Evolutionary conservation across 768 basidiomycete genomes (phyloP), one percentile per base, ranked within the genome.

Genomic region (Lactarius quietus): DNA sequence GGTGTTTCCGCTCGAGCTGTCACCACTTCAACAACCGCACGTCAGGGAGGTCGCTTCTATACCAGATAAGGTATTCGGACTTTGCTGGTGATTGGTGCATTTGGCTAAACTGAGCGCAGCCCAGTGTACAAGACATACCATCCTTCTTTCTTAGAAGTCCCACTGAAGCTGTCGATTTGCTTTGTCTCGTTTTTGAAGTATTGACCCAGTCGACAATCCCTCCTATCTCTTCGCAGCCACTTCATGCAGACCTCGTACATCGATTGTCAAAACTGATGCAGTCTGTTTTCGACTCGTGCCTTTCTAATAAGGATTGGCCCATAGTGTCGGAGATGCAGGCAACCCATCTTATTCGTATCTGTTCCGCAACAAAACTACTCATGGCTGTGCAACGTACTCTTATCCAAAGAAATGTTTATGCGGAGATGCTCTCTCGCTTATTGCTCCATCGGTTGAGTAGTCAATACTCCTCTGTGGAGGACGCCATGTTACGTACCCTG

Each of bases 171-270:
- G 76, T 82, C 5, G 72, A 79, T 3, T 80, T 88, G 62, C 74
- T 84, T 54, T 77, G 78, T 38, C 74, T 82, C 38, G 70, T 84
- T 28, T 71, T 83, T 23, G 79, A 83, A 41, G 72, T 84, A 17
- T 68, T 83, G 28, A 73, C 78, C 35, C 77, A 76, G 57, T 72
- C 80, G 2, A 63, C 87, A 54, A 75, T 73, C 48, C 79, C 80
- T 3, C 71, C 80, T 1, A 72, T 82, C 15, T 76, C 78, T 51
- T 80, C 78, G 15, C 79, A 81, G 38, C 82, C 81, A 76, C 83
- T 85, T 57, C 76, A 86, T 10, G 70, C 73, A 18, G 84, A 88
- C 69, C 69, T 85, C 51, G 69, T 78, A 54, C 81, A 80, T 38
- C 76, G 74, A 36, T 73, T 79, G 14, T 74, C 78, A 17, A 79